phyloP scores from a whole-genome alignment of 768 basidiomycete species.

The Suillus sp. region DNA sequence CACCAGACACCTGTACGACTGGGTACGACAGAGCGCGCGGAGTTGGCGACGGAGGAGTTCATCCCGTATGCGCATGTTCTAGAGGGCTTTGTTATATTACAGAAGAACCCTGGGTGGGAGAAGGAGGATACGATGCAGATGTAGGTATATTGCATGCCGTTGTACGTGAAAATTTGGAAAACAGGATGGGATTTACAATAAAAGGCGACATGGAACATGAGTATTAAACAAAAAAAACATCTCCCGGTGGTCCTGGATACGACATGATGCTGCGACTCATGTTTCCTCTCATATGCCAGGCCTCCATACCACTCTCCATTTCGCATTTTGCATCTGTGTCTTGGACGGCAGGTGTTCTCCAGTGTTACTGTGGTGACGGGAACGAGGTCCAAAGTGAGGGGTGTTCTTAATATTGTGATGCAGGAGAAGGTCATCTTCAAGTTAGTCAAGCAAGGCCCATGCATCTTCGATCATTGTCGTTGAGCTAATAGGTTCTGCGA shows the following conservation, averaged over 20 bases:
- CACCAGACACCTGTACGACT: slow-evolving; percentile 95
- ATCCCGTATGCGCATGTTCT: slow-evolving; percentile 89
- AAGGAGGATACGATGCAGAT: slow-evolving; percentile 84
- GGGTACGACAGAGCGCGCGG: slow-evolving; percentile 91
- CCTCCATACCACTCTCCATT: neutral
- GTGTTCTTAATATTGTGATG: neutral
- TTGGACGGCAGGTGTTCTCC: neutral
- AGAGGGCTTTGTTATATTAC: slow-evolving; percentile 89
- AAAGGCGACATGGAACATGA: neutral
- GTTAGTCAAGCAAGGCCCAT: too few relatives aligned
- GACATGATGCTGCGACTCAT: neutral
- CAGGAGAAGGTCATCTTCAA: neutral
- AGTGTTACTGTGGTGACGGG: neutral
- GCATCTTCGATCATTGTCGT: too few relatives aligned
- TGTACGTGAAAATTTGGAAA: neutral
- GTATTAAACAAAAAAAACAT: neutral
- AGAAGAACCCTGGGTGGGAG: slow-evolving; percentile 91
- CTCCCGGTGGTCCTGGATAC: neutral
- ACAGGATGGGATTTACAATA: neutral
- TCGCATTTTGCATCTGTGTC: neutral
- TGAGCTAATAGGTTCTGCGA: too few relatives aligned
- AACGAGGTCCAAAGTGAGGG: neutral
- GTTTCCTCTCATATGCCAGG: neutral
- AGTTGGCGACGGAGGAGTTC: slow-evolving; percentile 95
- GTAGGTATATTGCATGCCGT: slow-evolving; percentile 35